Evolutionary conservation across 1,284 basidiomycete species (phyloP).

Genomic region (Lignosus rhinocerotis): DNA sequence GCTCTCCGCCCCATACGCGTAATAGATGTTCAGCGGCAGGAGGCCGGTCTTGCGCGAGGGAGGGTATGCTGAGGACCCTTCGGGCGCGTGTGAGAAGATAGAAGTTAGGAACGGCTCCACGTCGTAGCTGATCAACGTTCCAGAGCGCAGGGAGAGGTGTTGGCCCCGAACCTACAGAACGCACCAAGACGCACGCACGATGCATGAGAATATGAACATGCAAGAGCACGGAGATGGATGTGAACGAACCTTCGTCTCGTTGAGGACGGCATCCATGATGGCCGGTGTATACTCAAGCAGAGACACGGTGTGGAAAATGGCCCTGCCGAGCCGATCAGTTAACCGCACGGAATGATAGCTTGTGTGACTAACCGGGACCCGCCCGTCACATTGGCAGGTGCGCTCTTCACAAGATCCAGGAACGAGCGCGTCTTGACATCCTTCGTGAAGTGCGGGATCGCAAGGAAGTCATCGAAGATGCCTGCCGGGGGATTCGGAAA

Average conservation of each 20-base stretch:
- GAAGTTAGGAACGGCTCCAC: constrained; percentile 56
- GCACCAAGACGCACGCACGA: not conserved
- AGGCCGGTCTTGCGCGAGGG: constrained; percentile 40
- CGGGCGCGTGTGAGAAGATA: constrained; percentile 42
- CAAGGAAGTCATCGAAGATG: constrained; percentile 44
- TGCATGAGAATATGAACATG: not conserved
- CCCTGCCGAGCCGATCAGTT: constrained; percentile 32
- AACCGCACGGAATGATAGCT: not conserved
- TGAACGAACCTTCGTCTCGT: constrained; percentile 47
- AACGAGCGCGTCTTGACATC: constrained; percentile 39
- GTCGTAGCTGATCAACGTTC: constrained; percentile 45
- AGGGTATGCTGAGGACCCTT: constrained; percentile 46
- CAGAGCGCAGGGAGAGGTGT: constrained; percentile 22
- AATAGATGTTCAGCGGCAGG: constrained; percentile 51
- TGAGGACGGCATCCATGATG: constrained; percentile 47
- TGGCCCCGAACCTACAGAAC: constrained; percentile 31
- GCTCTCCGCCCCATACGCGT: constrained; percentile 38
- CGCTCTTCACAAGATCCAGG: constrained; percentile 38
- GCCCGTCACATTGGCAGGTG: constrained; percentile 43
- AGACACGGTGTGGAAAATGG: constrained; percentile 50
- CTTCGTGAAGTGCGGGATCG: constrained; percentile 32
- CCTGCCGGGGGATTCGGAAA: constrained; percentile 41
- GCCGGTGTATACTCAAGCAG: constrained; percentile 41
- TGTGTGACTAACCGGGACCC: constrained; percentile 38
- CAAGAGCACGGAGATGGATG: not conserved